Conservation (phyloP, 1,284 basidiomycete genomes). For the Rhodofomes roseus region DNA sequence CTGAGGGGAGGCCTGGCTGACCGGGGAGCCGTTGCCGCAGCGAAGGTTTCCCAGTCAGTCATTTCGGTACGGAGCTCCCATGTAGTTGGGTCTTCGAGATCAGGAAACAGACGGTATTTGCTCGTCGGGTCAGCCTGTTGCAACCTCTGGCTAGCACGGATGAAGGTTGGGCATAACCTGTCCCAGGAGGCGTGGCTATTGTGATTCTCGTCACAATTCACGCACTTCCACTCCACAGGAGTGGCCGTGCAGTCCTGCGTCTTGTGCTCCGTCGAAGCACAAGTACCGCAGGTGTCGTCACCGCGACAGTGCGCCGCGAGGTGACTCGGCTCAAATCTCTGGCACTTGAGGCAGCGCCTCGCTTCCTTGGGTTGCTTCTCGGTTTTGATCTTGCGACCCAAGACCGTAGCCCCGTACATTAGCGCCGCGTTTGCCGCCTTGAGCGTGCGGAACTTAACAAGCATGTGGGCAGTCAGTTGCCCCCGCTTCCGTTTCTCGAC, state of each 20-base stretch:
- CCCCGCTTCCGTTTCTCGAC: neutral
- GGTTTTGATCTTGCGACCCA: neutral
- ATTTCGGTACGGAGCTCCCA: neutral
- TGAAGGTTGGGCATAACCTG: neutral
- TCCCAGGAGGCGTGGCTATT: neutral
- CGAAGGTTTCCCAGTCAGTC: neutral
- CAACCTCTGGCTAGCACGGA: neutral
- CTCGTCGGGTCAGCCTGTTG: neutral
- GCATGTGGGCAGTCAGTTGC: neutral
- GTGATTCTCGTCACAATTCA: neutral
- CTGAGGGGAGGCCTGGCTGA: neutral
- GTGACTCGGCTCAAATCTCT: conserved; percentile 2
- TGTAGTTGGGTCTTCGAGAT: neutral
- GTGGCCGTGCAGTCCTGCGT: conserved; percentile 1
- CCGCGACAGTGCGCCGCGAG: neutral
- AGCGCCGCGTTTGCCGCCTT: conserved; percentile 1
- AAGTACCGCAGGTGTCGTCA: conserved; percentile 6
- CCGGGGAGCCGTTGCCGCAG: neutral
- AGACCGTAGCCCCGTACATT: neutral
- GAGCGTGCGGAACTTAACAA: neutral
- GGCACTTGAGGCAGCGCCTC: conserved; percentile 10
- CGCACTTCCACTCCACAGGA: neutral
- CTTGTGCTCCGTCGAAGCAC: conserved; percentile 2
- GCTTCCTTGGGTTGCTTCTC: conserved; percentile 1
- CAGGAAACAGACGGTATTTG: neutral